Base-by-base conservation (phyloP, 768 basidiomycete genomes). In the Xerocomellus chrysenteron region DNA sequence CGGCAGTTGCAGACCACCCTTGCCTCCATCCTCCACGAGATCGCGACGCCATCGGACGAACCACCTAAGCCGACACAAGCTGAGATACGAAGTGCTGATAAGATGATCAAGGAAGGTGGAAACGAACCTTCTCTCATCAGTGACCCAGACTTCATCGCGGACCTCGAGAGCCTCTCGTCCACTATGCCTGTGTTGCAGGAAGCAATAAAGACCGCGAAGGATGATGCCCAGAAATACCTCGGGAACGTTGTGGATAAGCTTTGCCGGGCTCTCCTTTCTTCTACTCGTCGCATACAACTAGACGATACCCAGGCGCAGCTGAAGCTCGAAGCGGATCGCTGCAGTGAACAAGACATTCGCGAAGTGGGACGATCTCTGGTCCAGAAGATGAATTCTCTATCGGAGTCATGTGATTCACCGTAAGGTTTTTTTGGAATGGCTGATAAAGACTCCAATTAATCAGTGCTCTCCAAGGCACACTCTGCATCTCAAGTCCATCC, bases 91-190 rank as follows among this genome's bases (percentile, higher is more conserved):
- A 49, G 11, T 6, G 67, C 65, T 4, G 66, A 69, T 0, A 57
- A 47, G 43, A 47, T 70, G 59, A 50, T 69, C 5, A 69, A 43
- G 55, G 68, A 69, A 2, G 64, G 67, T 12, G 19, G 44, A 4
- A 61, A 55, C 1, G 64, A 68, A 28, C 13, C 56, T 19, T 62
- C 64, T 39, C 68, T 63, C 21, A 39, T 66, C 3, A 55, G 3
- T 28, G 68, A 69, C 41, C 43, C 56, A 2, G 61, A 65, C 24
- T 69, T 70, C 41, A 36, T 69, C 16, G 33, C 61, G 5, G 65
- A 70, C 46, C 61, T 69, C 12, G 66, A 66, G 24, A 21, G 35
- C 17, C 43, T 61, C 36, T 58, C 30, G 1, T 40, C 35, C 3
- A 56, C 59, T 30, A 47, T 50, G n/a, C 64, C 68, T 13, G 24